Evolutionary conservation across 306 rosid species (phyloP), one percentile per base, ranked within the genome.

Genomic region (Crotalaria pallida): DNA sequence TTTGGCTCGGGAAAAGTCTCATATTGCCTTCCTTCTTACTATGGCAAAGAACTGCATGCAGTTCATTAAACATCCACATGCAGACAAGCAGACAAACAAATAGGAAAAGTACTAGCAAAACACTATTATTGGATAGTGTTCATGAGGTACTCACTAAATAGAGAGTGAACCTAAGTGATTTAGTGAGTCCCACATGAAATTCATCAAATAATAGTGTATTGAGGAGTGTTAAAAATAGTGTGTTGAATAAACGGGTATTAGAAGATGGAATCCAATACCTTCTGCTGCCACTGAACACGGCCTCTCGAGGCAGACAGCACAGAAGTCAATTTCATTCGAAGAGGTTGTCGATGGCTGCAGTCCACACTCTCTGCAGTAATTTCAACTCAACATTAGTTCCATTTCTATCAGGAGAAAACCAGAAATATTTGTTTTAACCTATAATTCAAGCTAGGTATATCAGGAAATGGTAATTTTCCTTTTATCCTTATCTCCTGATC

Each of bases 301-400:
- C 84, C 91, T 94, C 85, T 94, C 99, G 48, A 94, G 78, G 84
- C 97, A 94, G 67, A 94, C 96, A 64, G 99, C 97, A 65, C 99
- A 94, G 21, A 65, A 70, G 64, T 94, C 97, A 67, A 74, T 71
- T 40, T 91, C 97, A 12, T 84, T 85, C 5, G 88, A 56, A 31
- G 95, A 62, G 66, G 83, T 41, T 53, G 87, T 51, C 58, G 84
- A 55, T 8, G 92, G 79, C 80, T 88, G 92, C 72, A 87, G 80
- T 67, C 96, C 96, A 70, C 81, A 83, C 56, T 95, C 99, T 78
- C 99, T 91, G 91, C 85, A 82, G 71, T 79, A 48, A 80, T 70
- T 75, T 50, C 52, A 79, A 70, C 31, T 31, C 34, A 33, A 58
- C 38, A 51, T 77, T 52, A 75, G 50, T 75, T 79, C 55, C 41